Conservation (phyloP, 2,329 filamentous ascomycete genomes). For the Fusarium albosuccineum region DNA sequence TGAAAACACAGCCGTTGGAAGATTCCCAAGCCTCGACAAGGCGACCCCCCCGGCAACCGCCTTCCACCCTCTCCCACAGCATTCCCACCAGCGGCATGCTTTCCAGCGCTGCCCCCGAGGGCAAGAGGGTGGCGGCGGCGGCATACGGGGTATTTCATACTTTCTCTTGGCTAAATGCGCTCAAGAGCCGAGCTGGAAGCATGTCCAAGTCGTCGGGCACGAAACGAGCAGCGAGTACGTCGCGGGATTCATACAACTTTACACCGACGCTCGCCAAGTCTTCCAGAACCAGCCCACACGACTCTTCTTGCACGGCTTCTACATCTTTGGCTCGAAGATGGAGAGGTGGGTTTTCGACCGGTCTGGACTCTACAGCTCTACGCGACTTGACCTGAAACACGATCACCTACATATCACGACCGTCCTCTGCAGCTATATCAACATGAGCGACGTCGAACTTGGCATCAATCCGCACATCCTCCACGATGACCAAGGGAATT, state of each 20-base stretch:
- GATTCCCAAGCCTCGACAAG: too few relatives aligned
- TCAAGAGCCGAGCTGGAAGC: background rate
- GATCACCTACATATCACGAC: background rate
- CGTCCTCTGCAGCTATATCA: conserved; percentile 8
- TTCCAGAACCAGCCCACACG: conserved; percentile 35
- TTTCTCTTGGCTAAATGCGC: too few relatives aligned
- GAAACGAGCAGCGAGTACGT: background rate
- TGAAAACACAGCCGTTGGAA: too few relatives aligned
- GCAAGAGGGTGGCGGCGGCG: too few relatives aligned
- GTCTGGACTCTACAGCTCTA: conserved; percentile 36
- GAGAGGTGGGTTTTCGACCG: conserved; percentile 44
- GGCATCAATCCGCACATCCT: conserved; percentile 20
- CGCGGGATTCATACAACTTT: background rate
- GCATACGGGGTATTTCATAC: too few relatives aligned
- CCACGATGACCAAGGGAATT: background rate
- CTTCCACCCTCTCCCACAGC: too few relatives aligned
- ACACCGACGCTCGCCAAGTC: background rate
- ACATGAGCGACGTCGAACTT: conserved; percentile 22
- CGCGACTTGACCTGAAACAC: conserved; percentile 10
- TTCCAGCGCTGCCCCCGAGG: too few relatives aligned
- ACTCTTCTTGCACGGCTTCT: conserved; percentile 35
- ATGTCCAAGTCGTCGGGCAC: background rate
- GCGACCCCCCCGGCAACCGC: too few relatives aligned
- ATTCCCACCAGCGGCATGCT: too few relatives aligned
- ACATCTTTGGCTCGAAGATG: conserved; percentile 22